A percentile compares a stretch with the other conserved stretches of the same genome.
phyloP scores from a whole-genome alignment of 495 filamentous ascomycete genomes.

The Venustampulla echinocandica region DNA sequence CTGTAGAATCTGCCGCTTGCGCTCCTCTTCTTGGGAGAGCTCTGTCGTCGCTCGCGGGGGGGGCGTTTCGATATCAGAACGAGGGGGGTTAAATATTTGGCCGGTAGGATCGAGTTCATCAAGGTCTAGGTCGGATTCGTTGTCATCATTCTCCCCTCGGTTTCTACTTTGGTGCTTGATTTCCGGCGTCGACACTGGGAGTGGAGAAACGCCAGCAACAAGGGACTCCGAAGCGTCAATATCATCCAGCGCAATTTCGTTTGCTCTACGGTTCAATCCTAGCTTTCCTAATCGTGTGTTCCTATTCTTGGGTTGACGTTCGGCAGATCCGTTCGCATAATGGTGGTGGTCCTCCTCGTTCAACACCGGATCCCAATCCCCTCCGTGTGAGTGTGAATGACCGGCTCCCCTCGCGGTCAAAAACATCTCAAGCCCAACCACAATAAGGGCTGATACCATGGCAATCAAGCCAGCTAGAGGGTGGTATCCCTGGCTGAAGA shows the following conservation, averaged over 20 bases:
- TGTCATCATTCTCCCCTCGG: conserved; percentile 27
- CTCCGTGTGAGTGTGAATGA: conserved; percentile 41
- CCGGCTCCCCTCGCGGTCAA: conserved; percentile 49
- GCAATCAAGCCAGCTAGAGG: conserved; percentile 73
- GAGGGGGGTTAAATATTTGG: conserved; percentile 8
- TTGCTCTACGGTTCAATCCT: conserved; percentile 27
- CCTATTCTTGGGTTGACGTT: conserved; percentile 3
- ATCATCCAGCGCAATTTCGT: conserved; percentile 35
- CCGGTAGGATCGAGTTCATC: conserved; percentile 39
- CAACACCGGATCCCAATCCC: conserved; percentile 23
- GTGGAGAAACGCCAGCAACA: conserved; percentile 39
- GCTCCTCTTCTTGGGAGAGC: conserved; percentile 33
- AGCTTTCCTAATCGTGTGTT: conserved; percentile 17
- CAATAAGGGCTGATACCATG: conserved; percentile 67
- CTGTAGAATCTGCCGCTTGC: conserved; percentile 61
- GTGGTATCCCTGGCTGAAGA: conserved; percentile 64
- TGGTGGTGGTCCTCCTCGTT: conserved; percentile 12
- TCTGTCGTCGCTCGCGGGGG: background rate
- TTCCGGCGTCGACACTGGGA: conserved; percentile 32
- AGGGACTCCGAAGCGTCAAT: conserved; percentile 36
- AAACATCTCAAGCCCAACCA: conserved; percentile 70
- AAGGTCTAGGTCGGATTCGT: conserved; percentile 43
- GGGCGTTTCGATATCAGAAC: background rate
- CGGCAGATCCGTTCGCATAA: conserved; percentile 9
- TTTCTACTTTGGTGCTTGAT: background rate